A percentile compares a stretch with the other conserved stretches of the same genome.
phyloP scores from a whole-genome alignment of 129 eudicot species.

The Arctium lappa region DNA sequence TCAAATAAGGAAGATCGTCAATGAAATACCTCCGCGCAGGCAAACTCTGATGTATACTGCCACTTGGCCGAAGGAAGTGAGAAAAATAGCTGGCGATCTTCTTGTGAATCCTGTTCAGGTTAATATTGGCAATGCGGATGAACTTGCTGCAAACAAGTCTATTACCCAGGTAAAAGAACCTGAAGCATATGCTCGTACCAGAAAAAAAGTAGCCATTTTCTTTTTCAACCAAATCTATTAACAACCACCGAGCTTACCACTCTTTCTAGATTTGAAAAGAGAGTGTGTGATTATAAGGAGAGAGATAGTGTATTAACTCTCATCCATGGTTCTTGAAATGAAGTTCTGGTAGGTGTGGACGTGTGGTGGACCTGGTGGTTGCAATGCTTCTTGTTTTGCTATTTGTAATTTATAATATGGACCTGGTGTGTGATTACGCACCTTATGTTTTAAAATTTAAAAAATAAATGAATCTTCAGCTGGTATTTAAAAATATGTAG shows the following conservation, averaged over 20 bases:
- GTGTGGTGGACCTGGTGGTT: neutral
- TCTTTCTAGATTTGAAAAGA: neutral
- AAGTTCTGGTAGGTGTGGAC: neutral
- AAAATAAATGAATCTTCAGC: neutral
- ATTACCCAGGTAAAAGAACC: conserved; percentile 69
- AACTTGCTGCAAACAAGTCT: conserved; percentile 94
- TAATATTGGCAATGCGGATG: conserved; percentile 90
- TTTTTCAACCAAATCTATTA: neutral
- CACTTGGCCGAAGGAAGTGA: conserved; percentile 97
- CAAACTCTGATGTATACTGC: conserved; percentile 98
- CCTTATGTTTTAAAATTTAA: neutral
- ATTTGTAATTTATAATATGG: neutral
- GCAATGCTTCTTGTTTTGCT: neutral
- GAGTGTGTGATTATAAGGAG: neutral
- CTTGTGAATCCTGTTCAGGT: conserved; percentile 88
- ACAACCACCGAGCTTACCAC: neutral
- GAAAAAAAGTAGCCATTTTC: neutral
- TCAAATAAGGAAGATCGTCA: conserved; percentile 91
- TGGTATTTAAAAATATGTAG: neutral
- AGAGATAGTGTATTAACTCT: neutral
- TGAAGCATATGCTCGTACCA: neutral
- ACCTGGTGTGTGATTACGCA: neutral
- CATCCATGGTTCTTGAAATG: neutral
- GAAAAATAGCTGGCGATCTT: conserved; percentile 86
- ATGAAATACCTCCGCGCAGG: conserved; percentile 87